These are phyloP conservation scores for Yarrowia sp. DNA, from an alignment of 805 yeast genomes.

Conservation along the genomic window DNA sequence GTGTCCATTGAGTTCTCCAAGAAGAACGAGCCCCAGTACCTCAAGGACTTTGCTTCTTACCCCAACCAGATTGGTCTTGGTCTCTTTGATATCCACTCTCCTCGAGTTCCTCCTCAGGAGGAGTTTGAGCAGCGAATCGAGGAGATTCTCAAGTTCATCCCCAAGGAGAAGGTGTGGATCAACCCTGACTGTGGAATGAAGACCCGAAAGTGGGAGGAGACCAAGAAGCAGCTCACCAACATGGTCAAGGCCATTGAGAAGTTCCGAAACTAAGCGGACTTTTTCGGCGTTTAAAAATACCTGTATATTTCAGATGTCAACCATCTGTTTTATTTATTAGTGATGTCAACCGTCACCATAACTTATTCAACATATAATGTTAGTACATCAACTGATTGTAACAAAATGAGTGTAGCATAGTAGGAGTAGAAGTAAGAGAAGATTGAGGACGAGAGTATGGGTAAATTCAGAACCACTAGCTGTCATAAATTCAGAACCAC, in stretches of 20 bases:
- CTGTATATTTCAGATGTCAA: slow-evolving; percentile 25
- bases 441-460: too few relatives aligned
- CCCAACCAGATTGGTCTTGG: slow-evolving; percentile 99
- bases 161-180: slow-evolving; percentile 98
- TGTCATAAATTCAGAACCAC: too few relatives aligned
- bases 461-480: too few relatives aligned
- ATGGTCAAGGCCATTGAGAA: slow-evolving; percentile 99
- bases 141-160: slow-evolving; percentile 94
- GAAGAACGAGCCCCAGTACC: slow-evolving; percentile 98
- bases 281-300: background rate
- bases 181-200: slow-evolving; percentile 99
- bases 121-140: slow-evolving; percentile 92
- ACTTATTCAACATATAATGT: slow-evolving; percentile 26
- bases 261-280: slow-evolving; percentile 51
- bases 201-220: slow-evolving; percentile 99
- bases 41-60: slow-evolving; percentile 94
- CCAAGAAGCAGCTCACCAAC: slow-evolving; percentile 88
- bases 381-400: slow-evolving; percentile 17
- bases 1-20: slow-evolving; percentile 99
- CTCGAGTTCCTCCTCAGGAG: slow-evolving; percentile 97
- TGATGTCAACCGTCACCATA: slow-evolving; percentile 22
- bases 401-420: background rate
- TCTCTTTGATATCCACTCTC: slow-evolving; percentile 98
- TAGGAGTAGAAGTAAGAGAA: too few relatives aligned
- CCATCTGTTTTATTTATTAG: slow-evolving; percentile 26